Conservation (phyloP, 805 yeast species). For the Metschnikowia baotianmanensis region DNA sequence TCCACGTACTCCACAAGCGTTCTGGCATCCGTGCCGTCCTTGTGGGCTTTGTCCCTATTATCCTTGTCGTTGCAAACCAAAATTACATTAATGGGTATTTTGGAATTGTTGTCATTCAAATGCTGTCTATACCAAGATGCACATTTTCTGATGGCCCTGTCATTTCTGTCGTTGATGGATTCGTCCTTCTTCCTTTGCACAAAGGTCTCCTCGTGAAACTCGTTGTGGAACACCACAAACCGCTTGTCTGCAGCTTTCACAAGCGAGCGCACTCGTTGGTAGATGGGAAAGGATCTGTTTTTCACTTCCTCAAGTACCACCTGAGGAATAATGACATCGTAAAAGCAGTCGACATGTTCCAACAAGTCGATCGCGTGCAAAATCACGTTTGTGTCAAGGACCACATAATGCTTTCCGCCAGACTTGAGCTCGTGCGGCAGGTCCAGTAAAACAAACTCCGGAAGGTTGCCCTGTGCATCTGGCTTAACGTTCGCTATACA, state of each 20-base stretch:
- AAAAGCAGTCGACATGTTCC: slow-evolving; percentile 73
- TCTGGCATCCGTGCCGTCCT: slow-evolving; percentile 52
- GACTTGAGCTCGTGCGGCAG: slow-evolving; percentile 49
- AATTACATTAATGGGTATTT: slow-evolving; percentile 45
- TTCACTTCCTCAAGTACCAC: slow-evolving; percentile 92
- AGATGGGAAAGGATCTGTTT: slow-evolving; percentile 82
- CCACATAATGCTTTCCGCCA: slow-evolving; percentile 73
- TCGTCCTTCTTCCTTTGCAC: slow-evolving; percentile 63
- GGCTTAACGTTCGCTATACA: slow-evolving; percentile 59
- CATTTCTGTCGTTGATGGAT: slow-evolving; percentile 84
- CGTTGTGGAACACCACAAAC: slow-evolving; percentile 90
- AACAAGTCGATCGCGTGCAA: slow-evolving; percentile 85
- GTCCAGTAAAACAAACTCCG: slow-evolving; percentile 62
- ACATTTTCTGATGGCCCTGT: slow-evolving; percentile 78
- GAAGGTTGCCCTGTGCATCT: slow-evolving; percentile 66
- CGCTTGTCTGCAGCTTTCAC: slow-evolving; percentile 77
- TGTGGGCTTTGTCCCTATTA: slow-evolving; percentile 55
- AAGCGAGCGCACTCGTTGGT: slow-evolving; percentile 75
- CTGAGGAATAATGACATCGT: slow-evolving; percentile 92
- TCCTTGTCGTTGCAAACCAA: slow-evolving; percentile 76
- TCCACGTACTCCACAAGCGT: slow-evolving; percentile 70
- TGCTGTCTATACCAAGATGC: slow-evolving; percentile 73
- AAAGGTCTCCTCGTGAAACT: slow-evolving; percentile 72
- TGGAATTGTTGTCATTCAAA: slow-evolving; percentile 35
- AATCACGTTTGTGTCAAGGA: slow-evolving; percentile 85